These are phyloP conservation scores for Pseudonitzschia multiseries DNA, from an alignment of 108 stramenopile species.

Conservation along the genomic window DNA sequence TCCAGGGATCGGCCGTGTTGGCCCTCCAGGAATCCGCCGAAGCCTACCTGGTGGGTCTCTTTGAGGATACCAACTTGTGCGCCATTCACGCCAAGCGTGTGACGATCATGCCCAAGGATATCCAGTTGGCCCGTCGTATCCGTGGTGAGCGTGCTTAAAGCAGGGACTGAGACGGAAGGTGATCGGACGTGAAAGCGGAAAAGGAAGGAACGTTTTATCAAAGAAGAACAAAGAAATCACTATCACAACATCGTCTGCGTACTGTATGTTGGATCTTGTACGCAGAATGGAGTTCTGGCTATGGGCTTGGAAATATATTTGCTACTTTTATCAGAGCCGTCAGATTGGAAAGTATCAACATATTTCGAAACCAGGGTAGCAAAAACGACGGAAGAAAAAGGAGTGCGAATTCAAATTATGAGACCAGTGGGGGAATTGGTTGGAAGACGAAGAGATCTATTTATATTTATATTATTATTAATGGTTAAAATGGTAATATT, in stretches of 20 bases:
- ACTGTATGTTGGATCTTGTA: too few relatives aligned
- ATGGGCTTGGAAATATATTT: background rate
- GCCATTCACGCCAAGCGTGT: conserved; percentile 91
- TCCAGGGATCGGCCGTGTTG: conserved; percentile 86
- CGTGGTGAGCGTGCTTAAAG: conserved; percentile 51
- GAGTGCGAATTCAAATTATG: background rate
- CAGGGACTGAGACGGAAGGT: background rate
- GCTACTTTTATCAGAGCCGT: background rate
- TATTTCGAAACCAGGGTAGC: background rate
- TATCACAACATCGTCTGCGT: too few relatives aligned
- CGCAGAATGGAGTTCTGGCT: too few relatives aligned
- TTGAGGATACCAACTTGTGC: conserved; percentile 90
- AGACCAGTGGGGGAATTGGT: background rate
- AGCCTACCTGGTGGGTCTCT: conserved; percentile 78
- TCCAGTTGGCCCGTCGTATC: conserved; percentile 57
- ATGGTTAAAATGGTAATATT: background rate
- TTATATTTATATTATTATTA: background rate
- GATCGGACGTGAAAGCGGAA: background rate
- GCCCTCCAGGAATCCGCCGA: conserved; percentile 91
- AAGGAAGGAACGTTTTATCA: background rate
- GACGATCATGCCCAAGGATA: conserved; percentile 84
- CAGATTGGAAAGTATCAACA: background rate
- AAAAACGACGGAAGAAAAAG: background rate
- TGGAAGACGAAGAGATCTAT: background rate
- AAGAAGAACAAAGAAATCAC: background rate